Evolutionary conservation across 2,329 filamentous ascomycete genomes (phyloP).

Genomic region (Shiraia sp.): DNA sequence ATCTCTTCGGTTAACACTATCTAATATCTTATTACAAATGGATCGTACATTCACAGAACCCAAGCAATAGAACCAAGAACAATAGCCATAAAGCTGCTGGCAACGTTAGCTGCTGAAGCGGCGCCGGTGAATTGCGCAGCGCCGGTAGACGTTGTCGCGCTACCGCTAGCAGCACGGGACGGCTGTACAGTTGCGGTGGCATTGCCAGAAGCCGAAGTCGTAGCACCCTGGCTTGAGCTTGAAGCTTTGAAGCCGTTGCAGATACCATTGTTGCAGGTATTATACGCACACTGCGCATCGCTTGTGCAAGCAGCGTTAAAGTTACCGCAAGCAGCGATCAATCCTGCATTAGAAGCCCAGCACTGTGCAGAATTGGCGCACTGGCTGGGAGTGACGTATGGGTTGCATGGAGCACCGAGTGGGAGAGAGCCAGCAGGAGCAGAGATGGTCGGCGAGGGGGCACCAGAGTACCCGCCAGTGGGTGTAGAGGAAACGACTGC

Average conservation of each 20-base stretch:
- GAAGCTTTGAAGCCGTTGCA: conserved; percentile 17
- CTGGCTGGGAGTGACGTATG: too few species aligned
- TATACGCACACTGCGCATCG: conserved; percentile 20
- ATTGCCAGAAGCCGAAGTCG: too few species aligned
- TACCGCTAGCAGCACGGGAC: conserved; percentile 7
- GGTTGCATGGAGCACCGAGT: conserved; percentile 21
- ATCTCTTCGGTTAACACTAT: too few species aligned
- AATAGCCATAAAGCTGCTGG: conserved; percentile 12
- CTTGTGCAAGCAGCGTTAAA: conserved; percentile 18
- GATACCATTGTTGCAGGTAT: conserved; percentile 17
- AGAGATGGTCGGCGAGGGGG: too few species aligned
- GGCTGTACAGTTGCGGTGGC: conserved; percentile 6
- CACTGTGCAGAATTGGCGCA: conserved; percentile 15
- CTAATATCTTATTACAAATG: too few species aligned
- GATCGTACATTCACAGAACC: conserved; percentile 19
- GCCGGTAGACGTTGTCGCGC: conserved; percentile 7
- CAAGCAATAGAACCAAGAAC: conserved; percentile 15
- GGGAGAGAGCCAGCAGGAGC: conserved; percentile 17
- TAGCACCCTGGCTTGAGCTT: too few species aligned
- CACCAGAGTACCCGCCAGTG: too few species aligned
- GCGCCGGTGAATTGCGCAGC: conserved; percentile 21
- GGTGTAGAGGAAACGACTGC: too few species aligned
- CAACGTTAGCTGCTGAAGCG: conserved; percentile 9
- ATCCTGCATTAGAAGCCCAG: conserved; percentile 17
- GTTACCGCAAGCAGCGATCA: conserved; percentile 20